Conservation (phyloP, 495 filamentous ascomycete species). For the Penicillium manginii region DNA sequence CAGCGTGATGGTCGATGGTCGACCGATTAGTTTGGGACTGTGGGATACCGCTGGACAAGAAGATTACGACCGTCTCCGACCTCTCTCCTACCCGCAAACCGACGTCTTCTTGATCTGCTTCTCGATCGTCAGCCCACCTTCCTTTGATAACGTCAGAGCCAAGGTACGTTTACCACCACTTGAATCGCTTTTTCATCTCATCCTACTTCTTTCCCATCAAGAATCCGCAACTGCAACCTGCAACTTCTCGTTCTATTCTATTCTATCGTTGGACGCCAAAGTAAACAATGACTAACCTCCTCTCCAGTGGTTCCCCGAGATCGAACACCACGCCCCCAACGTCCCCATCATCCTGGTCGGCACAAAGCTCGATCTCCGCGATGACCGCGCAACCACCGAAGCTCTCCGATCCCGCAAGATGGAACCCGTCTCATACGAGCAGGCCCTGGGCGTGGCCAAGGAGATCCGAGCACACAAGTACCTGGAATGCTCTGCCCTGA, state of each 20-base stretch:
- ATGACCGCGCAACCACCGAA: conserved; percentile 80
- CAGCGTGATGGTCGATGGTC: conserved; percentile 97
- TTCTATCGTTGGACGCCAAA: too few species aligned
- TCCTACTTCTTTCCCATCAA: not conserved
- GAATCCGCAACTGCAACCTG: not conserved
- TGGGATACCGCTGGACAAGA: conserved; percentile 99
- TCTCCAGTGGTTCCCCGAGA: conserved; percentile 89
- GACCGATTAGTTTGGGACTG: conserved; percentile 92
- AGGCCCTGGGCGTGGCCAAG: conserved; percentile 81
- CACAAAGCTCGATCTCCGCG: conserved; percentile 94
- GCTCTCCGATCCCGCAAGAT: conserved; percentile 81
- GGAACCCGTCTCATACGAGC: conserved; percentile 89
- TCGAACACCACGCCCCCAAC: conserved; percentile 92
- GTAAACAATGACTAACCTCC: not conserved
- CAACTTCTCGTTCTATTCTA: too few species aligned
- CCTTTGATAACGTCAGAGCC: conserved; percentile 96
- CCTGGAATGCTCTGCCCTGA: conserved; percentile 96
- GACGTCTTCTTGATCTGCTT: conserved; percentile 99
- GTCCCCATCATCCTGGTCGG: conserved; percentile 97
- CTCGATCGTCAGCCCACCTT: conserved; percentile 95
- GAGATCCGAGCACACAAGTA: conserved; percentile 95
- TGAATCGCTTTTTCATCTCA: not conserved
- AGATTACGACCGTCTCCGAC: conserved; percentile 94
- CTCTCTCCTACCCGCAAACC: conserved; percentile 96
- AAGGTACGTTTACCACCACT: conserved; percentile 62